Base-by-base conservation (phyloP, 2,329 filamentous ascomycete genomes). In the Botrytis paeoniae region DNA sequence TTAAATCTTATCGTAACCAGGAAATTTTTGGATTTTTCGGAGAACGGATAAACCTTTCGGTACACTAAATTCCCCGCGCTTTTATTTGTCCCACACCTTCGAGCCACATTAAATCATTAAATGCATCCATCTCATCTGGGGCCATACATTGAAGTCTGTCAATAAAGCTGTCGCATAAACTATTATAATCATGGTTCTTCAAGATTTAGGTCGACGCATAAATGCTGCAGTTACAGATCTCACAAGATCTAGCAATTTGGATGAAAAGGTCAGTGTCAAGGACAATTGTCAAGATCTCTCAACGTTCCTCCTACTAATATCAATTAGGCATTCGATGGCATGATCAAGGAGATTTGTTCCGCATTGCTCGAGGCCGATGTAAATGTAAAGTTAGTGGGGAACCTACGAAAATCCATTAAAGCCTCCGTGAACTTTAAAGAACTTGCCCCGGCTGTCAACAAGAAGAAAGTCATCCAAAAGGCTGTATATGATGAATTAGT, bases 291-390 rank as follows among this genome's bases (percentile, higher is more conserved):
- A 69, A 72, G 57, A 61, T 72, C 63, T 43, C 51, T 32, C 18
- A 35, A n/a, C 41, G 57, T 41, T 12, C 20, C 54, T 59, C 60
- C 45, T 69, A 25, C 82, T 86, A 80, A 87, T 81, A 79, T 48
- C 73, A 75, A 48, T 37, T 45, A 96, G 93, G 94, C 95, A 60
- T 98, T 99, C 82, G 96, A 99, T 86, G 88, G 89, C 79, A 99
- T 99, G 96, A 89, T 99, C 82, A 98, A 98, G 85, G 95, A 98
- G 84, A 98, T 99, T 80, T 97, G 94, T 82, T 90, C 95, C 77
- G 96, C 96, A 75, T 92, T 99, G 32, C 89, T 98, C 81, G 95
- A 97, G 86, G 94, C 96, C 83, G 96, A 99, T 80, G 96, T 99
- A 81, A 99, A 98, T 82, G 93, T 99, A 77, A 92, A 93, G 80